A percentile compares a stretch with the other conserved stretches of the same genome.
These are phyloP conservation scores for Jatropha curcas DNA, from an alignment of 345 rosid species.

Conservation along the genomic window DNA sequence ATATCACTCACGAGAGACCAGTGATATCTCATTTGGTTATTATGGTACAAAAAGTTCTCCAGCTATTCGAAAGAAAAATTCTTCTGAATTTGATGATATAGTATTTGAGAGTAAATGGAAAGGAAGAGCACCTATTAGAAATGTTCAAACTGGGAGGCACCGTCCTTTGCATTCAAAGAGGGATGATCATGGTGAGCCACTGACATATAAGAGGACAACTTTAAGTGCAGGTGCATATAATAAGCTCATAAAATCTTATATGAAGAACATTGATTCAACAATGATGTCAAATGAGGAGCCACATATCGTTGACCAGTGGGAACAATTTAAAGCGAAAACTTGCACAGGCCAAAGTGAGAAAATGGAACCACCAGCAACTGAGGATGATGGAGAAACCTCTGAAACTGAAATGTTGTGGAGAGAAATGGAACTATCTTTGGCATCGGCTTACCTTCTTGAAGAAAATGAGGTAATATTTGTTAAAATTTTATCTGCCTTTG, in stretches of 20 bases:
- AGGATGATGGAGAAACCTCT: conserved; percentile 65
- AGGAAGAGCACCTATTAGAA: conserved; percentile 32
- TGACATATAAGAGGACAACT: conserved; percentile 41
- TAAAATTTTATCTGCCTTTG: not conserved
- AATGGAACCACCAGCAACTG: conserved; percentile 32
- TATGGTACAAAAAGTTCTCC: conserved; percentile 23
- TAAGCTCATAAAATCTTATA: conserved; percentile 66
- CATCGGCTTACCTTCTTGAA: conserved; percentile 69
- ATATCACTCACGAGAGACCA: conserved; percentile 28
- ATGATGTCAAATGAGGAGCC: conserved; percentile 50
- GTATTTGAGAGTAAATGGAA: conserved; percentile 44
- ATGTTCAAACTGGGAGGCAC: conserved; percentile 27
- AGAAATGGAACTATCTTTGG: conserved; percentile 83
- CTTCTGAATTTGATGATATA: conserved; percentile 44
- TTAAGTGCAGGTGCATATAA: conserved; percentile 73
- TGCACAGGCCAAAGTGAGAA: conserved; percentile 24
- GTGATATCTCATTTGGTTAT: conserved; percentile 27
- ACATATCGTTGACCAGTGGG: conserved; percentile 64
- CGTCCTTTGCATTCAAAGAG: conserved; percentile 22
- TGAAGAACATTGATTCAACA: conserved; percentile 72
- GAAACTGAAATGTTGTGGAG: conserved; percentile 81
- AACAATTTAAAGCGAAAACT: conserved; percentile 50
- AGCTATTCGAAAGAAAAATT: conserved; percentile 4
- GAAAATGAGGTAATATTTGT: conserved; percentile 63
- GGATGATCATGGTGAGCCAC: conserved; percentile 30